A percentile compares a stretch with the other conserved stretches of the same genome.
phyloP scores from a whole-genome alignment of 257 asterid species.

The Knoxia roxburghii region DNA sequence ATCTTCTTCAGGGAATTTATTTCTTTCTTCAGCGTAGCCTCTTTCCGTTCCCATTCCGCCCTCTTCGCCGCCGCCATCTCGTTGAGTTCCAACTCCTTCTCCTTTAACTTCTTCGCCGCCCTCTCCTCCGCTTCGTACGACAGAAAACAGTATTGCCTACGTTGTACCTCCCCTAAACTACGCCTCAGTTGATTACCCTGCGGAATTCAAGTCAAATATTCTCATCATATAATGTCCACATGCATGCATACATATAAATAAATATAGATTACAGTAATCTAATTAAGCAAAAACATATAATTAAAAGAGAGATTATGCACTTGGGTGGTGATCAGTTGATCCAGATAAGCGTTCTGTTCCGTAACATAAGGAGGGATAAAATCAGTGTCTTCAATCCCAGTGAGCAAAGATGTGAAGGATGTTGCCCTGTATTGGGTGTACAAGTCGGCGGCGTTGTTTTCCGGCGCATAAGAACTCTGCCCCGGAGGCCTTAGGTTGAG shows the following conservation, averaged over 20 bases:
- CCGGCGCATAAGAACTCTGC: too few relatives aligned
- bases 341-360: slow-evolving; percentile 13
- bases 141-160: neutral
- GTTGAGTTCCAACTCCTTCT: neutral
- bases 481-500: slow-evolving; percentile 1
- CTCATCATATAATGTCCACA: too few relatives aligned
- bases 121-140: slow-evolving; percentile 3
- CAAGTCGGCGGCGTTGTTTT: neutral
- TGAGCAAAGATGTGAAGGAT: slow-evolving; percentile 13
- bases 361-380: neutral
- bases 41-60: neutral
- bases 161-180: neutral
- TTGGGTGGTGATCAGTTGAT: slow-evolving; percentile 27
- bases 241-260: too few relatives aligned
- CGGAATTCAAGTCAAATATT: neutral
- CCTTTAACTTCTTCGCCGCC: neutral
- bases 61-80: neutral
- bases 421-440: slow-evolving; percentile 8
- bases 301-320: slow-evolving; percentile 12
- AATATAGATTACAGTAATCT: too few relatives aligned
- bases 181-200: slow-evolving; percentile 13
- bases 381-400: neutral
- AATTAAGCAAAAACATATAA: too few relatives aligned
- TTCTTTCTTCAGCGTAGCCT: neutral
- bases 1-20: neutral